Base-by-base conservation (phyloP, 441 rosid species). In the Manihot esculenta region DNA sequence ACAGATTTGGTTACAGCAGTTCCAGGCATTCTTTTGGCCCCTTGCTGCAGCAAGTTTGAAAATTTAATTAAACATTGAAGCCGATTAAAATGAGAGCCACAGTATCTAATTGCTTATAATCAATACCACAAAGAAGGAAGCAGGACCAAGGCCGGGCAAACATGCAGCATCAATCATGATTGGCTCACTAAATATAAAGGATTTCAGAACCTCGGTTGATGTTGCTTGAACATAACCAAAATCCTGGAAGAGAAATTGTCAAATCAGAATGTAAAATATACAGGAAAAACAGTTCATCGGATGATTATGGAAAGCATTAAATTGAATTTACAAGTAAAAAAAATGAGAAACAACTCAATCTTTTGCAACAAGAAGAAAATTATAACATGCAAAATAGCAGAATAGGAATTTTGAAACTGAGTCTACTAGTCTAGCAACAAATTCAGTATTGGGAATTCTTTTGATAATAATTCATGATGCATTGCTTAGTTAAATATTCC, bases 191-290 rank as follows among this genome's bases (percentile, higher is more conserved):
- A 86, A 86, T 20, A 88, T 78, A 70, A 74, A 84, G 63, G 90
- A 86, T 64, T 88, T 86, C 78, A 86, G 68, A 53, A 84, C 58
- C 76, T 88, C 93, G 27, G 90, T 88, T 44, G 90, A 84, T 38
- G 90, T 86, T 80, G 96, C 84, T 88, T 92, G 94, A 75, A 85
- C 93, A 66, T 86, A 93, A 63, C 97, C 96, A 78, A 91, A 91
- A 80, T 93, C 98, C 98, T 93, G 74, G 58, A 27, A 20, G 35
- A 64, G 54, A 78, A n/a, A 1, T 18, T 26, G 13, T 21, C 23
- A 42, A 60, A 44, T 12, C 33, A 23, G 33, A 23, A 20, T 62
- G 30, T 33, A 60, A 33, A 35, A 15, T 27, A 44, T 45, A 20
- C 53, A 30, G 27, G 41, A 60, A 35, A 23, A 62, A 64, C 14